phyloP scores from a whole-genome alignment of 1,139 yeast genomes.

The Kurtzmaniella quercitrusa region DNA sequence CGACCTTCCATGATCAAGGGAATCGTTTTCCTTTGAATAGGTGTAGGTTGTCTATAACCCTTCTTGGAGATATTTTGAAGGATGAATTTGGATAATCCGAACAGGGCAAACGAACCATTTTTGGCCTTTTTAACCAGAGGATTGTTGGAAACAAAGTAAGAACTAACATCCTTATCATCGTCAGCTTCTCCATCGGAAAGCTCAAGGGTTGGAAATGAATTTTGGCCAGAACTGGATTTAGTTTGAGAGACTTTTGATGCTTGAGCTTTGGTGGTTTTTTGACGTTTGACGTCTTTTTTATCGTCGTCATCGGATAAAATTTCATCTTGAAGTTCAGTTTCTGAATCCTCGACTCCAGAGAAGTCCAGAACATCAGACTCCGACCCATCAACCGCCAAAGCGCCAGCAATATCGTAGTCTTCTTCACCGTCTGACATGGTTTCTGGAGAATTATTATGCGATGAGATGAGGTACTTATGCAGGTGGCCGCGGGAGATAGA shows the following conservation, averaged over 20 bases:
- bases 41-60: conserved; percentile 95
- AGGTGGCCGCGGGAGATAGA: no score
- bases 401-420: conserved; percentile 66
- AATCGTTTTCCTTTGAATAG: conserved; percentile 93
- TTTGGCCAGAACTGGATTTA: conserved; percentile 7
- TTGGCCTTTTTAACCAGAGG: conserved; percentile 61
- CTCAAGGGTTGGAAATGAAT: conserved; percentile 61
- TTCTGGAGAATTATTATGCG: neutral
- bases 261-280: conserved; percentile 5
- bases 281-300: conserved; percentile 16
- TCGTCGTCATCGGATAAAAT: conserved; percentile 49
- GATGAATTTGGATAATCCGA: conserved; percentile 77
- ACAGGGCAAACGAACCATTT: conserved; percentile 82
- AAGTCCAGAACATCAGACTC: conserved; percentile 29
- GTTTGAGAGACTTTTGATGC: conserved; percentile 7
- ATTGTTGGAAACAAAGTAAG: conserved; percentile 35
- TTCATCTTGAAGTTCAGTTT: conserved; percentile 53
- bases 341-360: conserved; percentile 26
- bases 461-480: neutral
- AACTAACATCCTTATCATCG: conserved; percentile 37
- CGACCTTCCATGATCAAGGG: conserved; percentile 83
- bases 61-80: conserved; percentile 70
- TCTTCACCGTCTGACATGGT: conserved; percentile 51
- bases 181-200: conserved; percentile 59
- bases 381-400: conserved; percentile 36